Evolutionary conservation across 306 rosid genomes (phyloP), one percentile per base, ranked within the genome.

Genomic region (Albizia julibrissin): DNA sequence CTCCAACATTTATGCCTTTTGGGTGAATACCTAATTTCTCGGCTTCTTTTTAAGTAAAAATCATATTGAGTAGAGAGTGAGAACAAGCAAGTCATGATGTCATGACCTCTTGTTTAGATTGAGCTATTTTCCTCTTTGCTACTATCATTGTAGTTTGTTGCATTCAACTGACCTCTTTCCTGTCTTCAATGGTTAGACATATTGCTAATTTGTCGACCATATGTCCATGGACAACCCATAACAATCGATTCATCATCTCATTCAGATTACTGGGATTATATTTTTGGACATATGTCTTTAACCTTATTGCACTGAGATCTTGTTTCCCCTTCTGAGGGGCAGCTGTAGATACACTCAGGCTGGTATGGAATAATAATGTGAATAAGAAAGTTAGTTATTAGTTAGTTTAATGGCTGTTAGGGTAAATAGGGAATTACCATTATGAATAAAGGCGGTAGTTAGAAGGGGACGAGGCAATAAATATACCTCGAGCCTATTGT

Each of bases 201-300:
- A 24, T 10, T 22, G 12, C 65, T 58, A 8, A 9, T 9, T 22
- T 22, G 22, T 22, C 10, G 62, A 10, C 2, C 33, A 62, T 12
- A 3, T 26, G 34, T 12, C 5, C 4, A 64, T 64, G 19, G 3
- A 14, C 39, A 33, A n/a, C 18, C 22, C 43, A 33, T 18, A 24
- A 46, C 24, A 18, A 49, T 65, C 15, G 14, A 50, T 74, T 74
- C 69, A 39, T 50, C 19, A 40, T 66, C 70, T 81, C 76, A 75
- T 40, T 58, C 76, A 40, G 31, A 34, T 68, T 58, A 21, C 16
- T 59, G 4, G 66, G 66, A 34, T 9, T 26, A 16, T 39, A n/a
- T 24, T 62, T 65, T 66, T 65, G 61, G 29, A 11, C 15, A 12
- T 31, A 67, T 65, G 37, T 58, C 76, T 67, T 59, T 59, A 59